Evolutionary conservation across 1,284 basidiomycete species (phyloP).

Genomic region (Sanghuangporus weigelae): DNA sequence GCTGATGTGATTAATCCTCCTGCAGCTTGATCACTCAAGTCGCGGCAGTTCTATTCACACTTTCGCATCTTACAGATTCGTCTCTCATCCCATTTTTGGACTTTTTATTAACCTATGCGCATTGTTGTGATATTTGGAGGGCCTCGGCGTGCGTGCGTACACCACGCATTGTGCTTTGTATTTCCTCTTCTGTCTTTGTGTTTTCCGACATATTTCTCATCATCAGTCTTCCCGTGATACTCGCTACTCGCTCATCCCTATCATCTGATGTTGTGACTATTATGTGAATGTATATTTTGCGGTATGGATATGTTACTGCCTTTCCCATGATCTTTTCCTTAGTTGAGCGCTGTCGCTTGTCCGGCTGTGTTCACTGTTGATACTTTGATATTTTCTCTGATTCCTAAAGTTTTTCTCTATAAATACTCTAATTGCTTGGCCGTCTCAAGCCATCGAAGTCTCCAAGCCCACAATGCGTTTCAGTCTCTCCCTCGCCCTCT

Average conservation of each 20-base stretch:
- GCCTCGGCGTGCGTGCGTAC: background rate
- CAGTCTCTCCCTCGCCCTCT: constrained; percentile 38
- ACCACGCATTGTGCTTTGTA: background rate
- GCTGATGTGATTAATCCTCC: too few species aligned
- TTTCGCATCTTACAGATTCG: background rate
- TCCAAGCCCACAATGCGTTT: constrained; percentile 43
- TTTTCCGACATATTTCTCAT: background rate
- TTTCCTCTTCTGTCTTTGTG: constrained; percentile 2
- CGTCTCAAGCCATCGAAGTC: constrained; percentile 19
- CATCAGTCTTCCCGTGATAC: constrained; percentile 3
- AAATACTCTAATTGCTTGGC: too few species aligned
- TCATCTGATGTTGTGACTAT: too few species aligned
- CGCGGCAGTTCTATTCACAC: background rate
- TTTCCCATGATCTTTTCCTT: too few species aligned
- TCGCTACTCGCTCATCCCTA: too few species aligned
- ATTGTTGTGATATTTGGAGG: background rate
- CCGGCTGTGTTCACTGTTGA: too few species aligned
- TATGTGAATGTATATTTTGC: too few species aligned
- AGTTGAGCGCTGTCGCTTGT: too few species aligned
- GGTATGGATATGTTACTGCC: too few species aligned
- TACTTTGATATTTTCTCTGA: too few species aligned
- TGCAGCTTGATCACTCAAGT: background rate
- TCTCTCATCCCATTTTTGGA: background rate
- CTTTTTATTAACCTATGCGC: background rate
- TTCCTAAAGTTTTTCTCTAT: too few species aligned